These are phyloP conservation scores for Talaromyces proteolyticus DNA, from an alignment of 495 filamentous ascomycete species.

Conservation along the genomic window DNA sequence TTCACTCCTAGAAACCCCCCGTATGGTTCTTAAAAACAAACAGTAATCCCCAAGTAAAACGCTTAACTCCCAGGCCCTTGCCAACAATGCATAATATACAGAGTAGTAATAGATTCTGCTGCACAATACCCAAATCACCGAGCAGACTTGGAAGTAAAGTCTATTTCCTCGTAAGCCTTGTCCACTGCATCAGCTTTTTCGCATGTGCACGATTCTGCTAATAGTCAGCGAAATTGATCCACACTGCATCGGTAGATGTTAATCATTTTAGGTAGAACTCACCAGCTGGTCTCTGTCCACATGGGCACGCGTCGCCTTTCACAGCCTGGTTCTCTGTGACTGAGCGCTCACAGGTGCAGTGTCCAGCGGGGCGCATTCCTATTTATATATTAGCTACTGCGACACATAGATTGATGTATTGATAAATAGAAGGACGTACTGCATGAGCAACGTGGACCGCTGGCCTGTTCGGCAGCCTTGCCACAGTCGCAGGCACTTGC, in stretches of 20 bases:
- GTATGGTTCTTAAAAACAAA: too few relatives aligned
- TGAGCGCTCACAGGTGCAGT: constrained; percentile 78
- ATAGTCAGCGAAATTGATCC: constrained; percentile 7
- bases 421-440: constrained; percentile 42
- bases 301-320: constrained; percentile 59
- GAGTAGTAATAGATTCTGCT: too few relatives aligned
- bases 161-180: too few relatives aligned
- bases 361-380: constrained; percentile 66
- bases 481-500: constrained; percentile 84
- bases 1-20: too few relatives aligned
- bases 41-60: too few relatives aligned
- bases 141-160: too few relatives aligned
- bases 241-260: neutral
- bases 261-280: too few relatives aligned
- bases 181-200: constrained; percentile 59
- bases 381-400: constrained; percentile 8
- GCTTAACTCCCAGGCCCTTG: too few relatives aligned
- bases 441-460: constrained; percentile 80
- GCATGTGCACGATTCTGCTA: constrained; percentile 72
- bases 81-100: too few relatives aligned
- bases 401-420: neutral
- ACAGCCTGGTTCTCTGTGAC: constrained; percentile 61
- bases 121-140: too few relatives aligned
- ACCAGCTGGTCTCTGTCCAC: constrained; percentile 69
- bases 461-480: constrained; percentile 72